A percentile compares a stretch with the other conserved stretches of the same genome.
phyloP scores from a whole-genome alignment of 495 filamentous ascomycete species.

The Copromyces sp. region DNA sequence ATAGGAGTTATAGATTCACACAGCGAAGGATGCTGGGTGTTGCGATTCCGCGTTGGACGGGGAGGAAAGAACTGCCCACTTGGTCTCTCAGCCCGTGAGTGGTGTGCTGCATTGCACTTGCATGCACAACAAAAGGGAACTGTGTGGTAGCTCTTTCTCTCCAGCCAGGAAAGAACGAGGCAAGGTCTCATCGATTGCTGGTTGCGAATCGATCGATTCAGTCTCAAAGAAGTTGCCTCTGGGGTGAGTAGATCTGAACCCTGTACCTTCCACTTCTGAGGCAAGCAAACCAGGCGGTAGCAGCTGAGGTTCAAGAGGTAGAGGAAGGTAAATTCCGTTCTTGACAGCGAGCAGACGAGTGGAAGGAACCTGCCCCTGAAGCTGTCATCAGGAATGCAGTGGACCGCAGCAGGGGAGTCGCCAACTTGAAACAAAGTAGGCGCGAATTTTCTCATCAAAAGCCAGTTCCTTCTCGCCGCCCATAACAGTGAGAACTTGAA shows the following conservation, averaged over 20 bases:
- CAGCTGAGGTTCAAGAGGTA: neutral
- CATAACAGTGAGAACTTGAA: neutral
- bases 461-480: neutral
- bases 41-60: neutral
- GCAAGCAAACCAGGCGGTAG: neutral
- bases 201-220: neutral
- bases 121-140: neutral
- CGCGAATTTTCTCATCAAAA: neutral
- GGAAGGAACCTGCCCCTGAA: neutral
- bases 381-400: neutral
- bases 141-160: neutral
- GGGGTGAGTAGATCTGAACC: neutral
- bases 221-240: neutral
- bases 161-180: neutral
- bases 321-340: neutral
- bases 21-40: neutral
- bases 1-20: neutral
- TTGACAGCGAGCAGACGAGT: neutral
- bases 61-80: neutral
- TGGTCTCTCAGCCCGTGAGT: neutral
- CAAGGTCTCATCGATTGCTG: neutral
- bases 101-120: neutral
- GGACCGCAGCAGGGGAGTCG: neutral
- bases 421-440: neutral
- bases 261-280: neutral